Evolutionary conservation across 2,329 filamentous ascomycete species (phyloP).

Genomic region (Lasiodiplodia sp.): DNA sequence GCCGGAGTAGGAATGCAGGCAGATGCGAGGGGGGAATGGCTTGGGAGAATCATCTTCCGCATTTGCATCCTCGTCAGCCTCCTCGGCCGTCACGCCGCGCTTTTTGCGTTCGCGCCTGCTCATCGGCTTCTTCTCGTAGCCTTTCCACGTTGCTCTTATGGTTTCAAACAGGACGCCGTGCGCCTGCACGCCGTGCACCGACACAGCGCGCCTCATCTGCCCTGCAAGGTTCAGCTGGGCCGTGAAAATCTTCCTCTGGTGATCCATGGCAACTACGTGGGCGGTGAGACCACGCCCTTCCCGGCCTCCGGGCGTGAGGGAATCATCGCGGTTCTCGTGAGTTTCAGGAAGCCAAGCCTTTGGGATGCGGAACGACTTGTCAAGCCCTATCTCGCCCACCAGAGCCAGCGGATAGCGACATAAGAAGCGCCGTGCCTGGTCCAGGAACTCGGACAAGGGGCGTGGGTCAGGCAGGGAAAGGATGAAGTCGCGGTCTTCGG

Average conservation of each 20-base stretch:
- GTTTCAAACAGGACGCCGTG: constrained; percentile 74
- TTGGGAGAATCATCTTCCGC: constrained; percentile 45
- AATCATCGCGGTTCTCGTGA: constrained; percentile 52
- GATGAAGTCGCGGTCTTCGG: constrained; percentile 59
- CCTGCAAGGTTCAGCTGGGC: constrained; percentile 77
- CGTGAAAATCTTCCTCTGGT: constrained; percentile 71
- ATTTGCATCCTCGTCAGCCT: constrained; percentile 24
- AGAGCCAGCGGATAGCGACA: constrained; percentile 67
- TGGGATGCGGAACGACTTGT: constrained; percentile 79
- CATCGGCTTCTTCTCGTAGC: constrained; percentile 68
- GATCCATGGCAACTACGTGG: constrained; percentile 70
- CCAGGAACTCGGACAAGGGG: constrained; percentile 65
- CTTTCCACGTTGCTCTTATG: constrained; percentile 72
- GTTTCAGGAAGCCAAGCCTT: constrained; percentile 58
- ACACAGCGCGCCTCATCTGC: constrained; percentile 69
- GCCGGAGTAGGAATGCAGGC: constrained; percentile 92
- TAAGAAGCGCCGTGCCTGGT: constrained; percentile 64
- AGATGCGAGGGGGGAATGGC: constrained; percentile 86
- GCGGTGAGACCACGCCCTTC: constrained; percentile 73
- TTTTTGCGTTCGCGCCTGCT: constrained; percentile 63
- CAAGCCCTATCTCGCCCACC: constrained; percentile 79
- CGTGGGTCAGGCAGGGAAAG: constrained; percentile 65
- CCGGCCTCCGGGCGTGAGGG: constrained; percentile 71
- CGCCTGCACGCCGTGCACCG: constrained; percentile 77
- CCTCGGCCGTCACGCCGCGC: constrained; percentile 17